These are phyloP conservation scores for Clarireedia sp. DNA, from an alignment of 2,329 filamentous ascomycete species.

Conservation along the genomic window DNA sequence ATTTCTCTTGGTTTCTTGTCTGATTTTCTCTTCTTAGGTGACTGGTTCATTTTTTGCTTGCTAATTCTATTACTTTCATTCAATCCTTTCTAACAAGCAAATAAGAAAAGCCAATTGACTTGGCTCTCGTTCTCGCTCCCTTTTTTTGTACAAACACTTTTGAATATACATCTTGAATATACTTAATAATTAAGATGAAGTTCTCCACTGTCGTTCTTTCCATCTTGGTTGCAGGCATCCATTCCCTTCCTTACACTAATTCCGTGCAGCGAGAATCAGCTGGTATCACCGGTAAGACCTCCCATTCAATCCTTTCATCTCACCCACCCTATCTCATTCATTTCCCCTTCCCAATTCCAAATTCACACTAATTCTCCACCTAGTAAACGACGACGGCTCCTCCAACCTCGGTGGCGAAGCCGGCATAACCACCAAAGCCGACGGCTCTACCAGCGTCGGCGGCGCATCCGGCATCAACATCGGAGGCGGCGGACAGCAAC, in stretches of 20 bases:
- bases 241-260: neutral
- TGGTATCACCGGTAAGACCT: slow-evolving; percentile 3
- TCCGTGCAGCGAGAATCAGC: neutral
- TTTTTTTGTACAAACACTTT: neutral
- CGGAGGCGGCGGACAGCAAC: neutral
- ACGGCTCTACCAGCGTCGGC: neutral
- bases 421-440: slow-evolving; percentile 1
- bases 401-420: neutral
- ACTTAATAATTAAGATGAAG: slow-evolving; percentile 4
- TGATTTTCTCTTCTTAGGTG: neutral
- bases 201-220: slow-evolving; percentile 2
- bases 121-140: neutral
- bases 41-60: slow-evolving; percentile 2
- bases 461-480: slow-evolving; percentile 2
- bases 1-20: neutral
- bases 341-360: too few relatives aligned
- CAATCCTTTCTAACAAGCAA: neutral
- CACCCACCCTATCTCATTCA: neutral
- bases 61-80: neutral
- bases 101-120: neutral
- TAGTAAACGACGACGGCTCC: neutral
- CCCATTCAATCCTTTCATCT: neutral
- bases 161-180: neutral
- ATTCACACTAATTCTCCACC: neutral
- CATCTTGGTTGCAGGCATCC: slow-evolving; percentile 4